These are phyloP conservation scores for Penicillium sp. DNA, from an alignment of 2,329 filamentous ascomycete species.

Conservation along the genomic window DNA sequence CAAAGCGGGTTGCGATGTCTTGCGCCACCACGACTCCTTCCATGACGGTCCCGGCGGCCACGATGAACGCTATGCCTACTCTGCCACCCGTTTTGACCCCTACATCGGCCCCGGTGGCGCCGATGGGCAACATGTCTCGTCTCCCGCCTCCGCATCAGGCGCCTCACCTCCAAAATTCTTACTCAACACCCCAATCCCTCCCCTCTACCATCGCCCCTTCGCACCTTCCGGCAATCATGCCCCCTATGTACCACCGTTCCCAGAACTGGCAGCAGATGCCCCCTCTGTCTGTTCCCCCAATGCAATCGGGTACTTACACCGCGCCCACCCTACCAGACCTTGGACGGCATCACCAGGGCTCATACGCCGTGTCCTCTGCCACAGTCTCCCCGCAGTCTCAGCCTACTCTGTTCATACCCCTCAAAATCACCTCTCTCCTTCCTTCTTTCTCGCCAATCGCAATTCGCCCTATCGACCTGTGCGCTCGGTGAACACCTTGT, in stretches of 20 bases:
- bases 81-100: conserved; percentile 39
- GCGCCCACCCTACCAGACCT: conserved; percentile 36
- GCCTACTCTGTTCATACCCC: conserved; percentile 62
- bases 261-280: conserved; percentile 52
- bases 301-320: conserved; percentile 33
- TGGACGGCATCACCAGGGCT: conserved; percentile 50
- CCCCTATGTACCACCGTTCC: conserved; percentile 68
- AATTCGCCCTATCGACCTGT: conserved; percentile 92
- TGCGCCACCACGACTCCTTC: conserved; percentile 23
- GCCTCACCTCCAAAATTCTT: conserved; percentile 68
- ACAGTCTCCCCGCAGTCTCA: conserved; percentile 68
- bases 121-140: conserved; percentile 50
- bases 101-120: conserved; percentile 35
- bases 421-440: conserved; percentile 78
- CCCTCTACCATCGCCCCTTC: conserved; percentile 41
- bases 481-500: conserved; percentile 83
- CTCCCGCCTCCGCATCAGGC: conserved; percentile 72
- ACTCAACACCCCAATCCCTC: conserved; percentile 39
- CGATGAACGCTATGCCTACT: conserved; percentile 29
- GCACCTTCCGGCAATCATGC: conserved; percentile 72
- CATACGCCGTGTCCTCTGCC: conserved; percentile 55
- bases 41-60: conserved; percentile 29
- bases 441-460: conserved; percentile 81
- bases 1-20: conserved; percentile 51
- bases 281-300: conserved; percentile 32